Base-by-base conservation (phyloP, 2,329 filamentous ascomycete species). In the Fusarium sp. region DNA sequence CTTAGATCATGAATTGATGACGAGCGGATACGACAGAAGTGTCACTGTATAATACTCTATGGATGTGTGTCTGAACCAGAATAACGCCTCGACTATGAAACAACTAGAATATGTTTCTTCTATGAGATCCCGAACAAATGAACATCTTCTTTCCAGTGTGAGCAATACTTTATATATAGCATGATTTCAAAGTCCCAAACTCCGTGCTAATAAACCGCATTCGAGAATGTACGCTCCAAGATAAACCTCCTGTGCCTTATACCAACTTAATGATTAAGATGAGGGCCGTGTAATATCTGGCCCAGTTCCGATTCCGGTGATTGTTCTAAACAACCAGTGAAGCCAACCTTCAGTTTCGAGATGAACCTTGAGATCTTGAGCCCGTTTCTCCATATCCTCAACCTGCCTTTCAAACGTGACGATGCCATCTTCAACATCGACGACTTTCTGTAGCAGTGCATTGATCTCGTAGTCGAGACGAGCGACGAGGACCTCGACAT, bases 401-500 rank as follows among this genome's bases (percentile, higher is more conserved):
- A 96, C 92, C 78, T 95, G 92, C 51, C 88, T 86, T 79, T 95
- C 92, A 79, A 97, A 97, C 66, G 94, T 91, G 14, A 82, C 83
- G 1, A 97, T 89, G 2, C 92, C 92, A 66, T 94, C 92, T 76
- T 97, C 94, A 11, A 97, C 92, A 76, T 98, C 95, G 74, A 92
- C 87, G 12, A 97, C 91, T 75, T 94, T 94, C 50, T 90, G 89
- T 51, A 90, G 86, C n/a, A 98, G 83, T 18, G 90, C 89, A 64
- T 91, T 89, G 66, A 98, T 91, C 83, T 98, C 95, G 79, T 98
- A 98, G 76, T 98, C 95, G 59, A 98, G 85, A 80, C 95, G 95
- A 22, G 94, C 93, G 5, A 91, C 89, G 42, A 97, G 83, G 24
- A 91, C 88, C 78, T 97, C 94, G 16, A 98, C 85, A 69, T 96